Conservation (phyloP, 148 eudicot species). For the Oxyria digyna region DNA sequence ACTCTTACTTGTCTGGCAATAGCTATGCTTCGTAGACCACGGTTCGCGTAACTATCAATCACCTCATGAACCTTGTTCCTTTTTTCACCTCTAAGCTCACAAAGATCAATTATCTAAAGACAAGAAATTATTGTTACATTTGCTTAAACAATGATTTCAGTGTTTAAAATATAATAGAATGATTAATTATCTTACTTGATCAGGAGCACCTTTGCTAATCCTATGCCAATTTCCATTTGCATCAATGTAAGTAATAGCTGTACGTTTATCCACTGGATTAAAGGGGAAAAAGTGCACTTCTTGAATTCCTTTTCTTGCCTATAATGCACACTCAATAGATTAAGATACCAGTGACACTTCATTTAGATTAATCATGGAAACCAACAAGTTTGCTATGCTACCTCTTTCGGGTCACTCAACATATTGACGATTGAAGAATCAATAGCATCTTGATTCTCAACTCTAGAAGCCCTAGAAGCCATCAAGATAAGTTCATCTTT, state of each 20-base stretch:
- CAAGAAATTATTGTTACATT: neutral
- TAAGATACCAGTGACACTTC: neutral
- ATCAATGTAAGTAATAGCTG: conserved; percentile 65
- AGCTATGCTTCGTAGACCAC: conserved; percentile 89
- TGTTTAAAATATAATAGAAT: neutral
- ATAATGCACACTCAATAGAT: neutral
- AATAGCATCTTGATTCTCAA: conserved; percentile 78
- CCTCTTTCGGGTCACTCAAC: conserved; percentile 70
- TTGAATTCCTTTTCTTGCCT: conserved; percentile 71
- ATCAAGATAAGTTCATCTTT: conserved; percentile 37
- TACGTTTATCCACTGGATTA: conserved; percentile 76
- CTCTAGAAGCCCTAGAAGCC: conserved; percentile 70
- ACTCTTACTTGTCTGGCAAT: conserved; percentile 55
- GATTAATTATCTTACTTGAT: conserved; percentile 32
- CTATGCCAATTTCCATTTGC: conserved; percentile 59
- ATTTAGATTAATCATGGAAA: neutral
- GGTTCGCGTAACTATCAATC: conserved; percentile 66
- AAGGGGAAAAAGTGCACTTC: conserved; percentile 75
- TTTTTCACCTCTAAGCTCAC: conserved; percentile 49
- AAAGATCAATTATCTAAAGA: conserved; percentile 67
- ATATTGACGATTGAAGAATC: conserved; percentile 64
- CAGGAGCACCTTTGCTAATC: conserved; percentile 82
- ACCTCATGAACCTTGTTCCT: conserved; percentile 45
- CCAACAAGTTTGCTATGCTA: conserved; percentile 11
- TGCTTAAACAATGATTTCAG: neutral